A percentile compares a stretch with the other conserved stretches of the same genome.
These are phyloP conservation scores for Colletotrichum aenigma DNA, from an alignment of 2,329 filamentous ascomycete species.

Conservation along the genomic window DNA sequence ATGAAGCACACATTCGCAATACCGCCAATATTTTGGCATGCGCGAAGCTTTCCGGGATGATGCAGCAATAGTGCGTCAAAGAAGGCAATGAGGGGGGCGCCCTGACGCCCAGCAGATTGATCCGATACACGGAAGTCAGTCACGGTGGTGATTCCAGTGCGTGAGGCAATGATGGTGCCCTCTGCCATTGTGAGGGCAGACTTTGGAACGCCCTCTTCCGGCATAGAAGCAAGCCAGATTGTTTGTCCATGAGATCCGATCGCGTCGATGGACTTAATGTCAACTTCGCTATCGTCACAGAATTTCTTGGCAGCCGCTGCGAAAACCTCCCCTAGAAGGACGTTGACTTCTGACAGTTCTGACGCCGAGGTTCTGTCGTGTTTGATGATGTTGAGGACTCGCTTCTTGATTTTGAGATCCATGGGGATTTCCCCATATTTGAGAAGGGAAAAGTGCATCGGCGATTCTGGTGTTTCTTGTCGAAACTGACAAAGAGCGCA, in stretches of 20 bases:
- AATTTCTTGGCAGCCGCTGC: not conserved
- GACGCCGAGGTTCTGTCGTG: conserved; percentile 40
- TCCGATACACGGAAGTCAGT: conserved; percentile 64
- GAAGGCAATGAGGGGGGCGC: conserved; percentile 60
- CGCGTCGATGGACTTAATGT: conserved; percentile 48
- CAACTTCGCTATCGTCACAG: not conserved
- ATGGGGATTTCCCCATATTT: conserved; percentile 62
- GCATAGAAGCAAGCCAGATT: conserved; percentile 61
- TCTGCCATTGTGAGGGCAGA: conserved; percentile 62
- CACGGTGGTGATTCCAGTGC: conserved; percentile 62
- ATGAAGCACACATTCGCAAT: conserved; percentile 67
- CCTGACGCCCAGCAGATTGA: conserved; percentile 59
- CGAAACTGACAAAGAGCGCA: not conserved
- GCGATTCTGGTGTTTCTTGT: conserved; percentile 31
- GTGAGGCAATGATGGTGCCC: conserved; percentile 56
- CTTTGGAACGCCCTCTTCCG: conserved; percentile 46
- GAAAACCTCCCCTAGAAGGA: not conserved
- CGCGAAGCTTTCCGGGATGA: conserved; percentile 60
- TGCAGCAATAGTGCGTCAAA: conserved; percentile 61
- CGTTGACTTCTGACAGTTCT: not conserved
- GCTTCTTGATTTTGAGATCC: conserved; percentile 56
- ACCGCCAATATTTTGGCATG: conserved; percentile 66
- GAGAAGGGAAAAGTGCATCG: conserved; percentile 62
- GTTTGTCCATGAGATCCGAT: conserved; percentile 65
- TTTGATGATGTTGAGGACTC: conserved; percentile 61